Conservation (phyloP, 1,284 basidiomycete genomes). For the Takashimella tepidaria region DNA sequence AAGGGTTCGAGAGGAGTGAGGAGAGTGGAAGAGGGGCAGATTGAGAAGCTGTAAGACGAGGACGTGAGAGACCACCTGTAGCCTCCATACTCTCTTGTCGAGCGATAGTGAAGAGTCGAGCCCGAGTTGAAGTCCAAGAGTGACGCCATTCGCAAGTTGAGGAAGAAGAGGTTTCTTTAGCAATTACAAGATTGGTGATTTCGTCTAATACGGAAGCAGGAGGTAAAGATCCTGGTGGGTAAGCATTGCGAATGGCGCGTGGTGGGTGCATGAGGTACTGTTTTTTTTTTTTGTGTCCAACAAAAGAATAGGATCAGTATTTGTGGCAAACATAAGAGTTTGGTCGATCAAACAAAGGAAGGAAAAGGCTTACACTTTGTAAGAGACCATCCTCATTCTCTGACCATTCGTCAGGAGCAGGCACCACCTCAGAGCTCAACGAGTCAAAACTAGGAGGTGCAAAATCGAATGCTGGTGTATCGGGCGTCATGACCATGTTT, state of each 20-base stretch:
- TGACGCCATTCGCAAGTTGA: conserved; percentile 21
- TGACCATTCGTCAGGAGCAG: conserved; percentile 21
- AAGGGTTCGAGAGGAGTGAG: neutral
- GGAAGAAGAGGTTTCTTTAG: conserved; percentile 1
- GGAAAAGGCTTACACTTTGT: conserved; percentile 26
- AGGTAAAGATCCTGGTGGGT: conserved; percentile 37
- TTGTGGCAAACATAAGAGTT: neutral
- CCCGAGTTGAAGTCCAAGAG: conserved; percentile 26
- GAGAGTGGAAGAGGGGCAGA: neutral
- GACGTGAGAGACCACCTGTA: conserved; percentile 14
- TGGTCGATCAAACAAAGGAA: neutral
- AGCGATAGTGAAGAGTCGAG: conserved; percentile 36
- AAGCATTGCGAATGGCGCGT: conserved; percentile 21
- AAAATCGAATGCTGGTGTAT: conserved; percentile 26
- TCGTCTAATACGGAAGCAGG: conserved; percentile 36
- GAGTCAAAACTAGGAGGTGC: conserved; percentile 8
- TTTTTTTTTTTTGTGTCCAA: too few species aligned
- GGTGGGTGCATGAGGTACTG: conserved; percentile 38
- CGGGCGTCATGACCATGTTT: conserved; percentile 35
- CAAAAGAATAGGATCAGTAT: neutral
- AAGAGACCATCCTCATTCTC: conserved; percentile 38
- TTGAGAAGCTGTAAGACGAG: neutral
- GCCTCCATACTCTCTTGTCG: conserved; percentile 25
- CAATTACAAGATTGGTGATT: conserved; percentile 27
- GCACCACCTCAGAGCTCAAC: neutral